Conservation (phyloP, 2,329 filamentous ascomycete genomes). For the Salinomyces thailandicus region DNA sequence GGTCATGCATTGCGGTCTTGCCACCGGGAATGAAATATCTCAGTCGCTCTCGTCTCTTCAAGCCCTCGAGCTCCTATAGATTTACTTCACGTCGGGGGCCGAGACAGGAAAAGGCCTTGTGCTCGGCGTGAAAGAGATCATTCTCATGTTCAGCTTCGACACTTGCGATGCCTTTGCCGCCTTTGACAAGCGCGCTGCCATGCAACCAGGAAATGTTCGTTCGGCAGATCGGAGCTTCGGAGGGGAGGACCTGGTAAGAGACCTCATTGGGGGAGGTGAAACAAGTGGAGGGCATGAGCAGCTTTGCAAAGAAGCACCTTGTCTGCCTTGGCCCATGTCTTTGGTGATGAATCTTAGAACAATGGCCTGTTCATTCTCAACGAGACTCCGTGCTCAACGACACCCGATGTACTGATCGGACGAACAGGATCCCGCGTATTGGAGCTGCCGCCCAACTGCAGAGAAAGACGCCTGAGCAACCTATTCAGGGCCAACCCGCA, state of each 20-base stretch:
- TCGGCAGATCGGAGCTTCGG: constrained; percentile 20
- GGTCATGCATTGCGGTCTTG: too few relatives aligned
- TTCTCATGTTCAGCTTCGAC: constrained; percentile 17
- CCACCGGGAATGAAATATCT: too few relatives aligned
- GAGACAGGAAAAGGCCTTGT: too few relatives aligned
- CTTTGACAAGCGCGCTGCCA: constrained; percentile 29
- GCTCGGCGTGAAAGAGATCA: too few relatives aligned
- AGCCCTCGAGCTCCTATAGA: too few relatives aligned
- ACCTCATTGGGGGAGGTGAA: constrained; percentile 25
- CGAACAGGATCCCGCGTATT: too few relatives aligned
- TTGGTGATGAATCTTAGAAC: constrained; percentile 40
- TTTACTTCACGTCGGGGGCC: too few relatives aligned
- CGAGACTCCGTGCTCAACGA: constrained; percentile 1
- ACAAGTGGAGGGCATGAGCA: constrained; percentile 30
- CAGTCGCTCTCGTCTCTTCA: too few relatives aligned
- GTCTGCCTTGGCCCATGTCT: constrained; percentile 37
- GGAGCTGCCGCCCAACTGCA: constrained; percentile 38
- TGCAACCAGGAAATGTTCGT: constrained; percentile 31
- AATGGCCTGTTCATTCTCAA: constrained; percentile 28
- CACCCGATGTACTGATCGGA: constrained; percentile 30
- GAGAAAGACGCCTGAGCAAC: constrained; percentile 21
- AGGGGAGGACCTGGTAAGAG: constrained; percentile 21
- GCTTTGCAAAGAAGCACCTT: constrained; percentile 37
- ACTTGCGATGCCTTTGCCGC: constrained; percentile 9
- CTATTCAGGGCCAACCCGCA: constrained; percentile 16